Base-by-base conservation (phyloP, 108 stramenopile species). In the Cyclotella kingstonii region DNA sequence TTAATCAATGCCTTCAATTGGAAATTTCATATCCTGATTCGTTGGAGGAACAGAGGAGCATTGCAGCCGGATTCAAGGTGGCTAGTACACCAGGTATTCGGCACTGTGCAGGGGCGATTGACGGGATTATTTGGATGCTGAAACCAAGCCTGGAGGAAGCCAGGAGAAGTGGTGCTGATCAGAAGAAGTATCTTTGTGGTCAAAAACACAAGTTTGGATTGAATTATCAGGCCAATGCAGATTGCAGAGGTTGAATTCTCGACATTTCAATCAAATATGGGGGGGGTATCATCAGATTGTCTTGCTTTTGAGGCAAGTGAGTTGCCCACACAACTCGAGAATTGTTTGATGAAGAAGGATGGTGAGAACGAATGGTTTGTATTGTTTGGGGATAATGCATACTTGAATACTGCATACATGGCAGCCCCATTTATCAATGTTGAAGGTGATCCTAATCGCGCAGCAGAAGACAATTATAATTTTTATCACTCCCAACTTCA, bases 271-370 rank as follows among this genome's bases (percentile, higher is more conserved):
- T 52, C 26, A 52, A 5, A 12, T 52, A 28, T 52, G 51, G 27
- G 51, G 51, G n/a, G n/a, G 19, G 19, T 11, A 19, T 36, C 36
- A 36, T 36, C 36, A 9, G 36, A 36, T 36, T 36, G 7, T 7
- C 11, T 36, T 7, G 22, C 22, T 52, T 52, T 52, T 52, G 51
- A 52, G 51, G 26, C 19, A 22, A 52, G 51, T 52, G 51, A 52
- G 8, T 52, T 52, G 26, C 14, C 22, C 26, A 27, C 51, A 27
- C 51, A 26, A 25, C 26, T 22, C 27, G 51, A 36, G 36, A 11
- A 36, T 11, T n/a, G n/a, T n/a, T n/a, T n/a, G n/a, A n/a, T n/a
- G n/a, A 36, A 36, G 27, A 52, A 52, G 19, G 26, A 52, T 52
- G 25, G 51, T 9, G 19, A 27, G 22, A 52, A 52, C 6, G 14